Evolutionary conservation across 768 basidiomycete species (phyloP).

Genomic region (Lactifluus subvellereus): DNA sequence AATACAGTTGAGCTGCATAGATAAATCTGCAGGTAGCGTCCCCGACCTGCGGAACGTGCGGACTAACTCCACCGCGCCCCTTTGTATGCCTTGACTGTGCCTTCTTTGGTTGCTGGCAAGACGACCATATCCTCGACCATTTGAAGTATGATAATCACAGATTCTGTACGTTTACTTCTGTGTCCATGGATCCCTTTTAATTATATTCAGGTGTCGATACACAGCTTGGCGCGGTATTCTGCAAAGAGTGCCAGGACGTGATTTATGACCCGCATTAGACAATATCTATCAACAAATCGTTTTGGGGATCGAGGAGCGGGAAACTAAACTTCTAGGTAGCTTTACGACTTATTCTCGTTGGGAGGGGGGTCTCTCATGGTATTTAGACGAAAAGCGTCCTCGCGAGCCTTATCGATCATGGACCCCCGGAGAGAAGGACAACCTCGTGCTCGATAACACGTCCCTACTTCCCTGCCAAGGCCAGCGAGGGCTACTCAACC

Average conservation of each 20-base stretch:
- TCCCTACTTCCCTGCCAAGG: slow-evolving; percentile 67
- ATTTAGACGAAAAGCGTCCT: slow-evolving; percentile 30
- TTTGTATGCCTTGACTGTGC: slow-evolving; percentile 71
- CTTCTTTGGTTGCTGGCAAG: slow-evolving; percentile 64
- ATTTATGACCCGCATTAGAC: slow-evolving; percentile 56
- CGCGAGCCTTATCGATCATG: slow-evolving; percentile 49
- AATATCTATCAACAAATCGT: slow-evolving; percentile 39
- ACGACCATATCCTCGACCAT: slow-evolving; percentile 53
- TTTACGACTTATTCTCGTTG: slow-evolving; percentile 4
- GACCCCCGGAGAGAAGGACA: slow-evolving; percentile 40
- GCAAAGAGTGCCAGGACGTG: slow-evolving; percentile 68
- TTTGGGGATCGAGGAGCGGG: slow-evolving; percentile 54
- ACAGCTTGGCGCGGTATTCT: slow-evolving; percentile 69
- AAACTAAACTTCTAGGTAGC: slow-evolving; percentile 55
- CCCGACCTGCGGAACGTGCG: slow-evolving; percentile 62
- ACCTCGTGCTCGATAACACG: slow-evolving; percentile 43
- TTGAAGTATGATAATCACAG: slow-evolving; percentile 50
- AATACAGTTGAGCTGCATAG: neutral
- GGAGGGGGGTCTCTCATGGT: slow-evolving; percentile 28
- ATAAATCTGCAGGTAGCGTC: slow-evolving; percentile 39
- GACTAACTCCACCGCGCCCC: slow-evolving; percentile 50
- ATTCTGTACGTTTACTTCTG: slow-evolving; percentile 50
- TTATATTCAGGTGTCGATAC: slow-evolving; percentile 57
- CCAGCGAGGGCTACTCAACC: slow-evolving; percentile 78
- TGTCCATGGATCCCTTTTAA: neutral